Evolutionary conservation across 2,329 filamentous ascomycete species (phyloP).

Genomic region (Stachybotrys echinatus): DNA sequence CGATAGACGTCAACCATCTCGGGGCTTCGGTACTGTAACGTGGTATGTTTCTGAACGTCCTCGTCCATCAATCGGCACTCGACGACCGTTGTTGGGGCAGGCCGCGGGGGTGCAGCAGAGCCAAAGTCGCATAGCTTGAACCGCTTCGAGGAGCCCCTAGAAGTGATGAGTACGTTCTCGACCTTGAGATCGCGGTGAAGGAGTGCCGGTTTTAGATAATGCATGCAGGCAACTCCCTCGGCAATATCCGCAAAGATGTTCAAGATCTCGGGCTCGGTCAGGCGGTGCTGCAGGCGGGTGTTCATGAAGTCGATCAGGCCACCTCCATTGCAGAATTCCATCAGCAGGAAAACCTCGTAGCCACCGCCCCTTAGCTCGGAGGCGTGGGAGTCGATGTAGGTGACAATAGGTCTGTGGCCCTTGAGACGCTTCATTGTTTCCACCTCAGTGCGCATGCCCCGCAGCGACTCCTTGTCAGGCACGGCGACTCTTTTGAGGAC

Average conservation of each 20-base stretch:
- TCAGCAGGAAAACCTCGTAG: slow-evolving; percentile 96
- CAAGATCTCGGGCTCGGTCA: slow-evolving; percentile 96
- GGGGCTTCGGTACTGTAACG: slow-evolving; percentile 92
- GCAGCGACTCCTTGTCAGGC: slow-evolving; percentile 88
- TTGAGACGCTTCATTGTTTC: slow-evolving; percentile 99
- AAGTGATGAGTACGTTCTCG: slow-evolving; percentile 90
- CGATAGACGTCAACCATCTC: slow-evolving; percentile 99
- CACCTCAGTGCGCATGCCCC: slow-evolving; percentile 96
- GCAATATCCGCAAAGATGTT: slow-evolving; percentile 95
- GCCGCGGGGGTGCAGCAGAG: slow-evolving; percentile 76
- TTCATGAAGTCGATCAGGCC: slow-evolving; percentile 99
- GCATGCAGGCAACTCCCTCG: slow-evolving; percentile 97
- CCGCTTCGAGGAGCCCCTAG: slow-evolving; percentile 57
- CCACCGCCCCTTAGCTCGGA: slow-evolving; percentile 88
- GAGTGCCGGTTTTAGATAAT: slow-evolving; percentile 91
- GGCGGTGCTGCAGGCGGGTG: slow-evolving; percentile 87
- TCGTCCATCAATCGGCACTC: slow-evolving; percentile 94
- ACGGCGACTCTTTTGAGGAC: slow-evolving; percentile 95
- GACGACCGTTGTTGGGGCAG: slow-evolving; percentile 77
- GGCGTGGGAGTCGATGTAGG: slow-evolving; percentile 96
- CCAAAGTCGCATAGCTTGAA: slow-evolving; percentile 99
- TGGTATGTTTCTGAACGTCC: slow-evolving; percentile 95
- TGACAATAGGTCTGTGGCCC: slow-evolving; percentile 93
- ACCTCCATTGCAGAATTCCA: slow-evolving; percentile 95
- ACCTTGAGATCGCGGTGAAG: slow-evolving; percentile 95